Percentiles rank a stretch among this genome's conserved stretches.
Conservation (phyloP, 176 grass and related monocot species). For the Carex pumila region DNA sequence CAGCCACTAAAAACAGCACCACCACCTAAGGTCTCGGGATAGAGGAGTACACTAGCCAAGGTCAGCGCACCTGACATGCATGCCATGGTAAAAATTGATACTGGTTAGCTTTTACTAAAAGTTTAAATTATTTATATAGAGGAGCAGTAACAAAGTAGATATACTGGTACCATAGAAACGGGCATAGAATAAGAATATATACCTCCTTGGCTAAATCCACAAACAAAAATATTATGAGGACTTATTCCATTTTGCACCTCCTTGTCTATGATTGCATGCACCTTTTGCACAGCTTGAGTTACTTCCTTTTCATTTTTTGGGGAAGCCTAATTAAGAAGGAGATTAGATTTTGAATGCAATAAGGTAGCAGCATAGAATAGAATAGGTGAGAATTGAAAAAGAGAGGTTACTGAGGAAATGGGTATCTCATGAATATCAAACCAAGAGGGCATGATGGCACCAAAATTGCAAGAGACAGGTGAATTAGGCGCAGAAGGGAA, state of each 20-base stretch:
- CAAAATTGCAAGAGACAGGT: constrained; percentile 77
- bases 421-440: constrained; percentile 88
- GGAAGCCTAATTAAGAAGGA: constrained; percentile 32
- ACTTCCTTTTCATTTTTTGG: constrained; percentile 67
- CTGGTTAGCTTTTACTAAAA: neutral
- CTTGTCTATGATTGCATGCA: constrained; percentile 85
- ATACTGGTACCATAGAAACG: neutral
- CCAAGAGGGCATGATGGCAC: constrained; percentile 82
- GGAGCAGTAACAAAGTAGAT: neutral
- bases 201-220: constrained; percentile 91
- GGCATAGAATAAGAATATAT: neutral
- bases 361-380: no score
- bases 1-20: constrained; percentile 82
- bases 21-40: constrained; percentile 77
- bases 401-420: constrained; percentile 44
- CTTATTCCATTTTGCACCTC: constrained; percentile 53
- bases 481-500: constrained; percentile 62
- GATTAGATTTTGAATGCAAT: no score
- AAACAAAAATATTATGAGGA: constrained; percentile 78
- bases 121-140: neutral
- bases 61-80: constrained; percentile 51
- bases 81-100: neutral
- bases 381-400: no score
- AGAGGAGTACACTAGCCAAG: constrained; percentile 78
- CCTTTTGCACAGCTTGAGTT: constrained; percentile 70